Evolutionary conservation across 1,284 basidiomycete species (phyloP).

Genomic region (Ganoderma lucidum): DNA sequence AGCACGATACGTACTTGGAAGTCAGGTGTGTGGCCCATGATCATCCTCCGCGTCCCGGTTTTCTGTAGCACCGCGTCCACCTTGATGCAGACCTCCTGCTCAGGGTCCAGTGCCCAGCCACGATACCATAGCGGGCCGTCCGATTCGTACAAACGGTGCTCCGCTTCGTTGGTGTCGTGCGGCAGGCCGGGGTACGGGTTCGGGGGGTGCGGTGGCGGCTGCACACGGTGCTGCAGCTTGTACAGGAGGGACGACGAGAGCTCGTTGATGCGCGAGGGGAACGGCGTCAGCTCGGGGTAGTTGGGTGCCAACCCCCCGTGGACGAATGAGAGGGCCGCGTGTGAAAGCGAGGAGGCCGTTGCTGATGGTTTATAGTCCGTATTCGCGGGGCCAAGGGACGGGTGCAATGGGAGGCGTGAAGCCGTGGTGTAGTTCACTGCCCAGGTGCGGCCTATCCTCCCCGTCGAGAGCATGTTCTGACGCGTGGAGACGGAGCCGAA

Average conservation of each 20-base stretch:
- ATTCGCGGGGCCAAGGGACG: conserved; percentile 72
- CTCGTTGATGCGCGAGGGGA: conserved; percentile 83
- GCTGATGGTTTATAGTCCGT: conserved; percentile 64
- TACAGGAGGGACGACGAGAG: conserved; percentile 72
- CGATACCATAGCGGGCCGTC: conserved; percentile 93
- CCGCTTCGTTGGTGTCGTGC: conserved; percentile 65
- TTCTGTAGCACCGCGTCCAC: conserved; percentile 75
- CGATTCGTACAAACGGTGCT: conserved; percentile 73
- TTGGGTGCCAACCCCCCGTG: conserved; percentile 87
- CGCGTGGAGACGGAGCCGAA: conserved; percentile 79
- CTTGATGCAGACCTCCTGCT: conserved; percentile 71
- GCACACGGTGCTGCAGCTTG: conserved; percentile 65
- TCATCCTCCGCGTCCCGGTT: conserved; percentile 84
- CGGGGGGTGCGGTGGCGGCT: conserved; percentile 84
- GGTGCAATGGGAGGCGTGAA: conserved; percentile 81
- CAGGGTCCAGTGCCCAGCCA: conserved; percentile 83
- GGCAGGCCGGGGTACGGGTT: conserved; percentile 83
- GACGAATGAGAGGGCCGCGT: conserved; percentile 85
- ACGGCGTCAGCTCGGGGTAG: conserved; percentile 77
- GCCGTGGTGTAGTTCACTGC: conserved; percentile 87
- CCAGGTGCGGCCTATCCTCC: conserved; percentile 87
- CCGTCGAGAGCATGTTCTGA: conserved; percentile 75
- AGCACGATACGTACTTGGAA: conserved; percentile 63
- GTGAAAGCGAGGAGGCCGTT: conserved; percentile 59
- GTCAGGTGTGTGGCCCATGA: conserved; percentile 95